A percentile compares a stretch with the other conserved stretches of the same genome.
Evolutionary conservation across 208 protist species (phyloP).

Genomic region (Strigomonas galati): DNA sequence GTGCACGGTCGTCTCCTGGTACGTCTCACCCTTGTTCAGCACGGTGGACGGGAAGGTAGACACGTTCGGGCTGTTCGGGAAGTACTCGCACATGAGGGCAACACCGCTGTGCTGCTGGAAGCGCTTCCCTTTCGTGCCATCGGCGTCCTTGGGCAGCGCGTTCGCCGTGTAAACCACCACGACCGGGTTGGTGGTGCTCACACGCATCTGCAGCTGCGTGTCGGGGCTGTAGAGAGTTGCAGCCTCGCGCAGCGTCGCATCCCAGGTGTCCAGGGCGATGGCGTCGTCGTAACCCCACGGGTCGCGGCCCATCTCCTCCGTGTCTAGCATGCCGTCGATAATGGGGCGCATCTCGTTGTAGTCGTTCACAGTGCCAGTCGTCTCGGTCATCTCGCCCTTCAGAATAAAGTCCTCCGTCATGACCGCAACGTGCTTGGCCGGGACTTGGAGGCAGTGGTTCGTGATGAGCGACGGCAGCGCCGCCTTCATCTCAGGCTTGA

Average conservation of each 20-base stretch:
- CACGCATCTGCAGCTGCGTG: slow-evolving; percentile 56
- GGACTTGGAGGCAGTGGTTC: slow-evolving; percentile 58
- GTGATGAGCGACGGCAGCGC: slow-evolving; percentile 34
- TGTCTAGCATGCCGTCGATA: slow-evolving; percentile 47
- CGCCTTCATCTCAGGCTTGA: slow-evolving; percentile 11
- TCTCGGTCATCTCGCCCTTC: slow-evolving; percentile 36
- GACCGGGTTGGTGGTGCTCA: slow-evolving; percentile 64
- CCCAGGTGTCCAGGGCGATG: slow-evolving; percentile 68
- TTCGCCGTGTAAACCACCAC: slow-evolving; percentile 72
- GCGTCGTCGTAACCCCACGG: slow-evolving; percentile 72
- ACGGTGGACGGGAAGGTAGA: slow-evolving; percentile 51
- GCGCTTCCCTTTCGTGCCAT: slow-evolving; percentile 47
- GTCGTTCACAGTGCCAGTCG: slow-evolving; percentile 47
- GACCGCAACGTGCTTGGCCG: slow-evolving; percentile 44
- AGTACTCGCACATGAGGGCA: slow-evolving; percentile 75
- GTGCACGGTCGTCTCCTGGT: slow-evolving; percentile 62
- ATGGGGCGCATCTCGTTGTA: slow-evolving; percentile 46
- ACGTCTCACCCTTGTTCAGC: slow-evolving; percentile 57
- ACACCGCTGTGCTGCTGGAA: slow-evolving; percentile 62
- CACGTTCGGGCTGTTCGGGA: slow-evolving; percentile 72
- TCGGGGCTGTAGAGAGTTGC: slow-evolving; percentile 58
- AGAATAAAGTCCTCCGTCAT: slow-evolving; percentile 43
- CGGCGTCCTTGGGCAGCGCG: slow-evolving; percentile 43
- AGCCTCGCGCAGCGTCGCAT: slow-evolving; percentile 60
- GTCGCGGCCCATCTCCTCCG: slow-evolving; percentile 28